A percentile compares a stretch with the other conserved stretches of the same genome.
Conservation (phyloP, 2,329 filamentous ascomycete genomes). For the Rugonectria rugulosa region DNA sequence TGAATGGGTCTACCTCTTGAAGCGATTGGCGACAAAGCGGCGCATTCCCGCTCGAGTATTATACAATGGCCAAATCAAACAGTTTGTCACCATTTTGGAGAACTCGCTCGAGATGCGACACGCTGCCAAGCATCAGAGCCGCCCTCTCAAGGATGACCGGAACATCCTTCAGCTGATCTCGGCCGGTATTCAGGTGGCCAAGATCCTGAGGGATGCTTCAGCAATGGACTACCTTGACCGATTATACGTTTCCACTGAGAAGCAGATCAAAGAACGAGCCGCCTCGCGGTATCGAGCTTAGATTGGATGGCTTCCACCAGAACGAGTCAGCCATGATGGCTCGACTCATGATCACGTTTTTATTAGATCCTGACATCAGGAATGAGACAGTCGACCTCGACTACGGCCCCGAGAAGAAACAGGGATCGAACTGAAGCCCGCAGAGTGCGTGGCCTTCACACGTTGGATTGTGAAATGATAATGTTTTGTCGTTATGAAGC, state of each 20-base stretch:
- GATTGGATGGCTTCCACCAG: conserved; percentile 28
- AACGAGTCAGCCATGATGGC: conserved; percentile 35
- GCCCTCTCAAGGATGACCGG: conserved; percentile 85
- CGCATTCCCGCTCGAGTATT: conserved; percentile 84
- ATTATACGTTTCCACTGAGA: conserved; percentile 84
- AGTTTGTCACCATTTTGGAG: conserved; percentile 86
- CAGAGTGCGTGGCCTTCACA: conserved; percentile 22
- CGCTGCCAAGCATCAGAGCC: conserved; percentile 81
- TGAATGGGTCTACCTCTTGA: conserved; percentile 89
- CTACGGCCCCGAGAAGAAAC: conserved; percentile 39
- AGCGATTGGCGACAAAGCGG: conserved; percentile 84
- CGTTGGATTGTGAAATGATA: conserved; percentile 40
- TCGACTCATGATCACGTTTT: conserved; percentile 32
- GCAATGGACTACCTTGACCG: conserved; percentile 85
- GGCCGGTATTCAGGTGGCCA: conserved; percentile 85
- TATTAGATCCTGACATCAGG: conserved; percentile 35
- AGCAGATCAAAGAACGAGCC: conserved; percentile 75
- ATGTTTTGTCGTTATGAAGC: conserved; percentile 39
- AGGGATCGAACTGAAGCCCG: conserved; percentile 30
- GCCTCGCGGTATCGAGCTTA: conserved; percentile 44
- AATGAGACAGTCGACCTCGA: conserved; percentile 36
- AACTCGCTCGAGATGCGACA: conserved; percentile 90
- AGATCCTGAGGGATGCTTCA: conserved; percentile 82
- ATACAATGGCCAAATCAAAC: conserved; percentile 91
- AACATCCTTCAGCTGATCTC: conserved; percentile 89